A percentile compares a stretch with the other conserved stretches of the same genome.
Conservation (phyloP, 176 grass and related monocot species). For the Lolium multiflorum region DNA sequence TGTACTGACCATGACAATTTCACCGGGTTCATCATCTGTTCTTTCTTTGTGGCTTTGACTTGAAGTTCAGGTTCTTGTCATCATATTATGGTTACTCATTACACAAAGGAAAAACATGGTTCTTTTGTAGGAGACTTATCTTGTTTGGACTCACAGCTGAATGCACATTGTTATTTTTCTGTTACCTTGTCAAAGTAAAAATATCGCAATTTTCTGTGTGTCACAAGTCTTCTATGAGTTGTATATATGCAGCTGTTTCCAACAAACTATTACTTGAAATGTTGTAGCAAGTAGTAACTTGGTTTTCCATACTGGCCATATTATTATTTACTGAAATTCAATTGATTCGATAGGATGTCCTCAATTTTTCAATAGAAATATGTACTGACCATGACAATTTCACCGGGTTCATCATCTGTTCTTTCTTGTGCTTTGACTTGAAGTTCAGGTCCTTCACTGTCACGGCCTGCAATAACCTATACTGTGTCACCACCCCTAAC, state of each 20-base stretch:
- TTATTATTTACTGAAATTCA: slow-evolving; percentile 23
- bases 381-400: too few species aligned
- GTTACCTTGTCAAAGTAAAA: neutral
- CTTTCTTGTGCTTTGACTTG: slow-evolving; percentile 98
- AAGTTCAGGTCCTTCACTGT: slow-evolving; percentile 89
- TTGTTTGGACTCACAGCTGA: neutral
- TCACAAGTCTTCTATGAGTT: slow-evolving; percentile 10
- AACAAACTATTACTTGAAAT: slow-evolving; percentile 13
- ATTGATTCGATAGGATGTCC: too few species aligned
- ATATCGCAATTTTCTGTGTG: neutral
- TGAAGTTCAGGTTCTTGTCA: slow-evolving; percentile 82
- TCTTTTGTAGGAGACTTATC: neutral
- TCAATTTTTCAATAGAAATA: too few species aligned
- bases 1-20: slow-evolving; percentile 85
- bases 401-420: too few species aligned
- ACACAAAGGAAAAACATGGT: slow-evolving; percentile 5
- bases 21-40: slow-evolving; percentile 76
- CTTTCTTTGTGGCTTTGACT: slow-evolving; percentile 92
- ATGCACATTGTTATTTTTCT: neutral
- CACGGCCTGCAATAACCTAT: slow-evolving; percentile 81
- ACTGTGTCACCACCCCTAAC: slow-evolving; percentile 92
- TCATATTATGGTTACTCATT: neutral
- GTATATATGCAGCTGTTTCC: neutral
- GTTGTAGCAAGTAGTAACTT: neutral
- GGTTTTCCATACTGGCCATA: neutral